Base-by-base conservation (phyloP, 805 yeast species). In the Soucietia sequanensis region DNA sequence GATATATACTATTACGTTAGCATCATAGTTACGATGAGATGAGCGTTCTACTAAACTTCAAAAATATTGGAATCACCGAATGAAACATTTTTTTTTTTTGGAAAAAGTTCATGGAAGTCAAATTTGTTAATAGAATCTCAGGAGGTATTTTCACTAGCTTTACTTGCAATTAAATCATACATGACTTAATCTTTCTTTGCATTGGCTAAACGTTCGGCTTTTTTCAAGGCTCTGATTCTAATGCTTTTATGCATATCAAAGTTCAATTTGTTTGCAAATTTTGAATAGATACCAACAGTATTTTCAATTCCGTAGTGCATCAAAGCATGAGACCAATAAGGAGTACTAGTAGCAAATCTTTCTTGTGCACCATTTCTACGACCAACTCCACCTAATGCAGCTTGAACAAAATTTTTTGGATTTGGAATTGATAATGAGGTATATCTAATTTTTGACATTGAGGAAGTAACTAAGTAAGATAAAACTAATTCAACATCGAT, bases 291-390 rank as follows among this genome's bases (percentile, higher is more conserved):
- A 18, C 99, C 98, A 31, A 89, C 81, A 8, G 88, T 75, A 52
- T 76, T 76, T 32, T 80, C 90, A 43, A 90, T 78, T 35, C 69
- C 68, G 74, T 85, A 90, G 58, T 90, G 95, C 81, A 90, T 80
- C 34, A 91, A 56, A 2, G 97, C 98, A 64, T 93, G 99, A 2
- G 88, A 62, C 87, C 95, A 89, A 72, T 72, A 93, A 22, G 99
- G 99, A 2, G 98, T 91, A 37, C 72, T 64, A 2, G 96, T 88
- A 22, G 80, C 95, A 50, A 58, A 87, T 51, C 95, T 78, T 43
- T 86, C 96, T 61, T 88, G 96, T 13, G 98, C 95, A 37, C 99
- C 99, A 31, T 81, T 78, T 48, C 95, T 78, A 54, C 86, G 81
- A 16, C 97, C 97, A 41, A 82, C 76, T 36, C 75, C 70, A 30